Conservation (phyloP, 495 filamentous ascomycete genomes). For the Talaromyces stipitatus region DNA sequence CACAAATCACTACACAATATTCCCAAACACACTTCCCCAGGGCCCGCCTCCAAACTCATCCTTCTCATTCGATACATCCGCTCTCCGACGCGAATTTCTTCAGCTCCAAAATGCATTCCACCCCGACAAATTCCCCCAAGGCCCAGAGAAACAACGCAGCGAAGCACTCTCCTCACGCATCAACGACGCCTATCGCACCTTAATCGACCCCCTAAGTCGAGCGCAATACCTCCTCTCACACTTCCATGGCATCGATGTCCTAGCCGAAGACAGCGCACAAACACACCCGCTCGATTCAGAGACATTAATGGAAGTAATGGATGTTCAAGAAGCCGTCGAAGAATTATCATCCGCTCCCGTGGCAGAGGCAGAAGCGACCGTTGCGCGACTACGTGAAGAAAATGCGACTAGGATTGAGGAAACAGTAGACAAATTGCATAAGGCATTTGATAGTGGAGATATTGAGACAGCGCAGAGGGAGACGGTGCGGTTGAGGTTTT, state of each 20-base stretch:
- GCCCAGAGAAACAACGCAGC: constrained; percentile 50
- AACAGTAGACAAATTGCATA: constrained; percentile 51
- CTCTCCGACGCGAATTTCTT: constrained; percentile 78
- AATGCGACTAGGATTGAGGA: constrained; percentile 61
- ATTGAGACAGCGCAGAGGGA: constrained; percentile 57
- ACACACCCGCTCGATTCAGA: constrained; percentile 57
- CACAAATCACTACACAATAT: constrained; percentile 75
- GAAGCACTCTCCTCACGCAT: constrained; percentile 69
- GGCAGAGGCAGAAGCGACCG: constrained; percentile 53
- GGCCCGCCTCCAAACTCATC: constrained; percentile 73
- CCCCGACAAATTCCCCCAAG: constrained; percentile 66
- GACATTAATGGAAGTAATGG: constrained; percentile 81
- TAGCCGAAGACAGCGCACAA: constrained; percentile 61
- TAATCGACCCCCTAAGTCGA: constrained; percentile 64
- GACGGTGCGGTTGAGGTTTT: constrained; percentile 77
- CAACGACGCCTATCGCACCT: constrained; percentile 83
- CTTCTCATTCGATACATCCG: constrained; percentile 60
- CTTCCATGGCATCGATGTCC: constrained; percentile 64
- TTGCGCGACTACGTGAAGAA: constrained; percentile 50
- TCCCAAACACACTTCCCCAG: constrained; percentile 68
- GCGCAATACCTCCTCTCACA: constrained; percentile 74
- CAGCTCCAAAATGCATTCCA: constrained; percentile 71
- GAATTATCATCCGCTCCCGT: constrained; percentile 29
- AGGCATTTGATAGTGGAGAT: constrained; percentile 60
- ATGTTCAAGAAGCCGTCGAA: constrained; percentile 78